Evolutionary conservation across 75 land plant genomes (phyloP).

Genomic region (Adiantum capillusveneris): DNA sequence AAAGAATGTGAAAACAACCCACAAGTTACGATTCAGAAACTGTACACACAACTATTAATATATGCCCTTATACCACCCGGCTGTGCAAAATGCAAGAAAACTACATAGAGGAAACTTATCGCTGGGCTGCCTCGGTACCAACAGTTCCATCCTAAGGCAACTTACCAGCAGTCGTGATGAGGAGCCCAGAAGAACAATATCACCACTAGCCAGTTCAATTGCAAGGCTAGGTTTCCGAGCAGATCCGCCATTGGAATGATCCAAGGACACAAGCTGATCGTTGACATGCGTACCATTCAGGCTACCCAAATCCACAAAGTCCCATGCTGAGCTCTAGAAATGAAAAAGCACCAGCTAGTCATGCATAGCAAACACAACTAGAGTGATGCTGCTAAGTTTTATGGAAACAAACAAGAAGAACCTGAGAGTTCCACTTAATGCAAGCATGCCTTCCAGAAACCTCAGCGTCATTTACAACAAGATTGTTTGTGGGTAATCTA

Average conservation of each 20-base stretch:
- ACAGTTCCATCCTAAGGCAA: too few species aligned
- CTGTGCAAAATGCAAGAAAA: too few species aligned
- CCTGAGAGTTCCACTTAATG: slow-evolving; percentile 82
- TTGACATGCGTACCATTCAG: slow-evolving; percentile 90
- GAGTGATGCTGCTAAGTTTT: not conserved
- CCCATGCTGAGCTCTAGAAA: slow-evolving; percentile 69
- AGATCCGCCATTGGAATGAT: slow-evolving; percentile 27
- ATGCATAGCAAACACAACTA: too few species aligned
- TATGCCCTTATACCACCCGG: too few species aligned
- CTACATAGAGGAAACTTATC: too few species aligned
- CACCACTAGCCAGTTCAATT: slow-evolving; percentile 68
- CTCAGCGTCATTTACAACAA: slow-evolving; percentile 77
- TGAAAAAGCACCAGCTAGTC: too few species aligned
- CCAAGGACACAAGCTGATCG: slow-evolving; percentile 37
- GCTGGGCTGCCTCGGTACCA: too few species aligned
- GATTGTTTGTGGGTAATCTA: slow-evolving; percentile 71
- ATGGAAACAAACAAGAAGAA: too few species aligned
- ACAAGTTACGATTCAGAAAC: too few species aligned
- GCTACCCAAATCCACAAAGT: slow-evolving; percentile 87
- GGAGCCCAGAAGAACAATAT: slow-evolving; percentile 75
- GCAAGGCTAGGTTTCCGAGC: slow-evolving; percentile 57
- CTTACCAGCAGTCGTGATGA: slow-evolving; percentile 80
- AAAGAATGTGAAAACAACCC: too few species aligned
- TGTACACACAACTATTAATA: too few species aligned
- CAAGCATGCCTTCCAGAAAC: slow-evolving; percentile 96